Evolutionary conservation across 2,329 filamentous ascomycete genomes (phyloP).

Genomic region (Trichoderma polysporum): DNA sequence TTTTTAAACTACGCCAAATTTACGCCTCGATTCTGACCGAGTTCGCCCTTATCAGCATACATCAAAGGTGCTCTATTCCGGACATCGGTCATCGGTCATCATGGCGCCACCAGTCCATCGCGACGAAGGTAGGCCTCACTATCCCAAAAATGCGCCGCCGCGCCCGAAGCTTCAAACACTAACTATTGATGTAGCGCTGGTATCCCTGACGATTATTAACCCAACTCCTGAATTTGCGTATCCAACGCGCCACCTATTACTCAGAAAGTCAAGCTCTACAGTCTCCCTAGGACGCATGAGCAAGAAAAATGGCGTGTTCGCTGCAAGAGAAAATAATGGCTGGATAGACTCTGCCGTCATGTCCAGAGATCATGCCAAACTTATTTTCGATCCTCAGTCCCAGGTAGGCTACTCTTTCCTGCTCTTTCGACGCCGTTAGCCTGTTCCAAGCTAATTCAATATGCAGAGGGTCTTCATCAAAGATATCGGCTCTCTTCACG

Average conservation of each 20-base stretch:
- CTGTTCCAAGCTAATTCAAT: constrained; percentile 24
- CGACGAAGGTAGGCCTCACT: constrained; percentile 13
- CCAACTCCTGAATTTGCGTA: constrained; percentile 26
- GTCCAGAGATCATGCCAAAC: constrained; percentile 64
- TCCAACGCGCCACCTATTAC: constrained; percentile 32
- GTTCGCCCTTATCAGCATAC: background rate
- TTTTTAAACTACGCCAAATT: background rate
- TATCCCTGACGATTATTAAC: constrained; percentile 32
- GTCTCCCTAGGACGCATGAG: constrained; percentile 47
- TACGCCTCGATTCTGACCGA: background rate
- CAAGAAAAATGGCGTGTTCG: constrained; percentile 37
- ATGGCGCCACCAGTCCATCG: constrained; percentile 1
- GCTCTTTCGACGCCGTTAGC: background rate
- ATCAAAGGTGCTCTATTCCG: background rate
- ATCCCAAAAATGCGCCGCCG: background rate
- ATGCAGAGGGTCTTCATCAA: constrained; percentile 45
- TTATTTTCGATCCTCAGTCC: constrained; percentile 44
- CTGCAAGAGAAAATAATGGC: constrained; percentile 52
- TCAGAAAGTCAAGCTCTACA: constrained; percentile 33
- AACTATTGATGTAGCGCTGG: constrained; percentile 29
- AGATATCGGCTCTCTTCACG: constrained; percentile 53
- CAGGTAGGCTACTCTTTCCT: constrained; percentile 41
- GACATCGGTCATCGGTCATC: background rate
- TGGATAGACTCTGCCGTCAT: constrained; percentile 73
- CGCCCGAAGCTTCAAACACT: background rate